A percentile compares a stretch with the other conserved stretches of the same genome.
These are phyloP conservation scores for Remersonia thermophila DNA, from an alignment of 2,329 filamentous ascomycete genomes.

Conservation along the genomic window DNA sequence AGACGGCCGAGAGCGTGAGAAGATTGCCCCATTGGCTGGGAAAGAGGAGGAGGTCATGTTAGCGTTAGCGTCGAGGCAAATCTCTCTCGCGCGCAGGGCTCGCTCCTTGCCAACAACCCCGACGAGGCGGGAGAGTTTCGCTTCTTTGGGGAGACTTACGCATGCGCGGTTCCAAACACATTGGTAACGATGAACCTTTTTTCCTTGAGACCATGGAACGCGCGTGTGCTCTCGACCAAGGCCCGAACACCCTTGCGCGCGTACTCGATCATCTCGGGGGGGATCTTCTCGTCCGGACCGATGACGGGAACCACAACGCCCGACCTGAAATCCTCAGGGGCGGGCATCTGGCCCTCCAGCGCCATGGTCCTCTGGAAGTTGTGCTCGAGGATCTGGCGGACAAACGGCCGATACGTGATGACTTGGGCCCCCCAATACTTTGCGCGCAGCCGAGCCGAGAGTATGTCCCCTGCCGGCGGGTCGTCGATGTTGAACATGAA, in stretches of 20 bases:
- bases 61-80: not conserved
- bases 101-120: too few species aligned
- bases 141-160: too few species aligned
- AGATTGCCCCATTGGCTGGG: constrained; percentile 85
- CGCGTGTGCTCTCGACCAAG: constrained; percentile 71
- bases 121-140: too few species aligned
- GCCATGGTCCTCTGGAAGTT: constrained; percentile 23
- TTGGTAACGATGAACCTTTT: constrained; percentile 80
- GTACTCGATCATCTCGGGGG: constrained; percentile 37
- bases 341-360: constrained; percentile 12
- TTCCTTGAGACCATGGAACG: constrained; percentile 56
- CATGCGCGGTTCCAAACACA: constrained; percentile 87
- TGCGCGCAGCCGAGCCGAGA: constrained; percentile 70
- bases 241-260: constrained; percentile 56
- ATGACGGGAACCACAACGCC: constrained; percentile 6
- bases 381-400: constrained; percentile 43
- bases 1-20: constrained; percentile 75
- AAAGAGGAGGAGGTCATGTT: constrained; percentile 1
- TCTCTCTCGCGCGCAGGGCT: too few species aligned
- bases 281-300: constrained; percentile 17
- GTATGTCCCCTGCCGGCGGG: constrained; percentile 60
- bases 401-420: constrained; percentile 74
- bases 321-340: constrained; percentile 12
- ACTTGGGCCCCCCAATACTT: constrained; percentile 92
- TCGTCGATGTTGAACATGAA: constrained; percentile 55